These are phyloP conservation scores for Hypoxylon sp. DNA, from an alignment of 2,329 filamentous ascomycete genomes.

Conservation along the genomic window DNA sequence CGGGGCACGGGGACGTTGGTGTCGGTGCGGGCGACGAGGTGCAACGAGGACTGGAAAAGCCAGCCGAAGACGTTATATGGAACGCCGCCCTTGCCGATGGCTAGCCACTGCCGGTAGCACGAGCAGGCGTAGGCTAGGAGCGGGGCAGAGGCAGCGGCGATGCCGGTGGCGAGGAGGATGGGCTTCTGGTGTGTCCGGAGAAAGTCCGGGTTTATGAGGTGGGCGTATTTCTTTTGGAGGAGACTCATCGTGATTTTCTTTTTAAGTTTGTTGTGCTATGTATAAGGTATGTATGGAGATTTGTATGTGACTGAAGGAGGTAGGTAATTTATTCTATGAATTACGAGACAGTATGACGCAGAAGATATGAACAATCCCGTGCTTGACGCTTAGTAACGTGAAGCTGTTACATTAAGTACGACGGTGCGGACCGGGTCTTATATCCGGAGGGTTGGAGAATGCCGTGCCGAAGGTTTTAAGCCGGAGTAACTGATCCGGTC, in stretches of 20 bases:
- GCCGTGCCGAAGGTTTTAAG: neutral
- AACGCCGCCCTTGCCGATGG: slow-evolving; percentile 62
- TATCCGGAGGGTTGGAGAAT: slow-evolving; percentile 8
- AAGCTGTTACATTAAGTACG: slow-evolving; percentile 1
- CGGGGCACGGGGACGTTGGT: slow-evolving; percentile 52
- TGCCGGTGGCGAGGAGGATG: slow-evolving; percentile 30
- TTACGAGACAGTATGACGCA: neutral
- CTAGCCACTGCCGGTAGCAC: slow-evolving; percentile 60
- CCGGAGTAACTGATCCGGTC: neutral
- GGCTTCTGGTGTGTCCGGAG: slow-evolving; percentile 18
- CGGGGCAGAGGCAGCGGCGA: slow-evolving; percentile 19
- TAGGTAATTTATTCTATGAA: neutral
- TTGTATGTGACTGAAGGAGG: neutral
- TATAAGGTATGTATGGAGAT: neutral
- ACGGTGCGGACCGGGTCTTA: slow-evolving; percentile 6
- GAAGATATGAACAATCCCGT: neutral
- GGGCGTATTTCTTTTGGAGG: slow-evolving; percentile 22
- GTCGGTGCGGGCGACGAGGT: slow-evolving; percentile 56
- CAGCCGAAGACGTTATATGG: slow-evolving; percentile 62
- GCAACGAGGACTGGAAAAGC: slow-evolving; percentile 56
- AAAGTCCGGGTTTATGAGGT: slow-evolving; percentile 6
- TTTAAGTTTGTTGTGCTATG: neutral
- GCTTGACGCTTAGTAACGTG: neutral
- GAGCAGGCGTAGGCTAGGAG: slow-evolving; percentile 48
- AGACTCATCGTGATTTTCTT: slow-evolving; percentile 22